These are phyloP conservation scores for Phylloporus arenicola DNA, from an alignment of 768 basidiomycete species.

Conservation along the genomic window DNA sequence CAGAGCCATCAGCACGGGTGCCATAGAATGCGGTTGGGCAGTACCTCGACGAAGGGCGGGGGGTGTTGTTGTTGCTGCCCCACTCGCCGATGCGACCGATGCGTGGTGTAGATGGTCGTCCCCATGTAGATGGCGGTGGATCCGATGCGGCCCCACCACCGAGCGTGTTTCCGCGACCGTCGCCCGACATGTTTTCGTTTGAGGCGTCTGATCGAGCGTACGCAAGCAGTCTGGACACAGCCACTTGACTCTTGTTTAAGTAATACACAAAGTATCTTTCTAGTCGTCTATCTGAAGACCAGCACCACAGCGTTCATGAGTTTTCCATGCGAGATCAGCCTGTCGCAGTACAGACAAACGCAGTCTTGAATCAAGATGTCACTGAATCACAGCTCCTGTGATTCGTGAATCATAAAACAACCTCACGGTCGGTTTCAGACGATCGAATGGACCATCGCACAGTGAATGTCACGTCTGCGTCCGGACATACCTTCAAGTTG, in stretches of 20 bases:
- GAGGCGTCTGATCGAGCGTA: background rate
- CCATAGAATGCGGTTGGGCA: background rate
- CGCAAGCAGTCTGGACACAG: background rate
- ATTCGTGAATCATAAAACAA: too few species aligned
- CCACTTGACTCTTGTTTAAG: background rate
- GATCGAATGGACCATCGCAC: too few species aligned
- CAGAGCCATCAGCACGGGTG: background rate
- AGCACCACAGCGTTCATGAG: too few species aligned
- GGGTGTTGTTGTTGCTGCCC: conserved; percentile 22
- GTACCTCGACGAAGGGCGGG: conserved; percentile 18
- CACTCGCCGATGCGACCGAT: conserved; percentile 54
- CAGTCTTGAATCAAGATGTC: too few species aligned
- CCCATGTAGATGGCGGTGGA: conserved; percentile 46
- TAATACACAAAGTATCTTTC: too few species aligned
- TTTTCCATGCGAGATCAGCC: too few species aligned
- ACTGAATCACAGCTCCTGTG: too few species aligned
- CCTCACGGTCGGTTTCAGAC: too few species aligned
- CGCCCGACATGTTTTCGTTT: conserved; percentile 33
- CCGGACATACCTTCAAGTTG: too few species aligned
- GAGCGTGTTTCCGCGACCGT: conserved; percentile 41
- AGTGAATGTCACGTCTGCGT: too few species aligned
- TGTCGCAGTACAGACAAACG: too few species aligned
- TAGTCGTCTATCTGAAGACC: too few species aligned
- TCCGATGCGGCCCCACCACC: conserved; percentile 42
- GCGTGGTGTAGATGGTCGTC: conserved; percentile 36